Conservation (phyloP, 208 protist species). For the Endotrypanum monterogeii region DNA sequence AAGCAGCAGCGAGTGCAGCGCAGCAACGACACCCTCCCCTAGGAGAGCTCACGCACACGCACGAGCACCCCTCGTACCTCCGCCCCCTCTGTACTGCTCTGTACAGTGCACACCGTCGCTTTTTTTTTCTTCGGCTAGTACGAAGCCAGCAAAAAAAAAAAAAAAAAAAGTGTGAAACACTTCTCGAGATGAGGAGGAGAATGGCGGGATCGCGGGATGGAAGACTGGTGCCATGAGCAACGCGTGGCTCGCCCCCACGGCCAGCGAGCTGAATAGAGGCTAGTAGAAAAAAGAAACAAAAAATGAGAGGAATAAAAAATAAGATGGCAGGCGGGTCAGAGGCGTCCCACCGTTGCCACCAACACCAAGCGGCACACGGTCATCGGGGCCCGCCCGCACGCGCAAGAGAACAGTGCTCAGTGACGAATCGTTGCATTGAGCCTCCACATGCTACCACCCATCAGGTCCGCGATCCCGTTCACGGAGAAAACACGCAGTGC, state of each 20-base stretch:
- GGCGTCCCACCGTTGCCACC: background rate
- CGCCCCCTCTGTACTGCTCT: no score
- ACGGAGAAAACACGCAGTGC: constrained; percentile 43
- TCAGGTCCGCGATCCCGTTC: constrained; percentile 36
- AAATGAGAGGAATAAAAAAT: no score
- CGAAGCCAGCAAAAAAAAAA: no score
- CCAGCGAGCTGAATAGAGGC: background rate
- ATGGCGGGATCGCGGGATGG: background rate
- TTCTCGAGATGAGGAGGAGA: background rate
- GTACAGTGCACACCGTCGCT: no score
- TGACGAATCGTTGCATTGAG: constrained; percentile 22
- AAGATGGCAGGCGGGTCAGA: background rate
- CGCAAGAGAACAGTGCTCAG: background rate
- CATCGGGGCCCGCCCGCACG: background rate
- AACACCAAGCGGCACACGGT: background rate
- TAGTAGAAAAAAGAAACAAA: background rate
- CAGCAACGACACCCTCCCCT: no score
- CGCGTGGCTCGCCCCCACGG: background rate
- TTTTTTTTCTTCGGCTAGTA: no score
- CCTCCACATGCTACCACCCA: constrained; percentile 41
- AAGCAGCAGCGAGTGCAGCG: no score
- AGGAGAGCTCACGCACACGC: no score
- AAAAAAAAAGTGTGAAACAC: background rate
- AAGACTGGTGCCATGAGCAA: background rate
- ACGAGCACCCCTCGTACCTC: no score